These are phyloP conservation scores for Calycina herbarum DNA, from an alignment of 2,329 filamentous ascomycete genomes.

Conservation along the genomic window DNA sequence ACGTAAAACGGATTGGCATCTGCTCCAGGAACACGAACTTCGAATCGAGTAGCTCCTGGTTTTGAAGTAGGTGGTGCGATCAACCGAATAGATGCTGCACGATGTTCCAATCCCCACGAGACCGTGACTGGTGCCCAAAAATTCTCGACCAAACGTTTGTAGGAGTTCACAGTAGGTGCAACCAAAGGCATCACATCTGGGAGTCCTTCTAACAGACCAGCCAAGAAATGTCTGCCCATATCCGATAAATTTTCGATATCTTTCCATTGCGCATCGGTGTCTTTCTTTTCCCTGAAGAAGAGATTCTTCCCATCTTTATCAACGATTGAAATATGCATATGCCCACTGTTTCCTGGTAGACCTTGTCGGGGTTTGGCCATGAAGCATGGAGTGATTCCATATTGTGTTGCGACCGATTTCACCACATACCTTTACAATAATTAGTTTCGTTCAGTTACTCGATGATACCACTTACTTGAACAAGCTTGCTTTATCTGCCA, in stretches of 20 bases:
- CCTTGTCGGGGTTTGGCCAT: conserved; percentile 97
- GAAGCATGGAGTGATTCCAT: conserved; percentile 94
- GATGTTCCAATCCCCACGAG: conserved; percentile 94
- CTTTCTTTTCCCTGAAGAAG: conserved; percentile 70
- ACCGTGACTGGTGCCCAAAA: conserved; percentile 99
- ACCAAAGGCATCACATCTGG: conserved; percentile 95
- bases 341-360: conserved; percentile 90
- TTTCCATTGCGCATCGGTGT: conserved; percentile 68
- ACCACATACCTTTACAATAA: conserved; percentile 67
- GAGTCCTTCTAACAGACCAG: conserved; percentile 82
- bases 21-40: conserved; percentile 90
- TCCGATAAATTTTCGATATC: conserved; percentile 84
- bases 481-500: conserved; percentile 87
- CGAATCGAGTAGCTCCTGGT: conserved; percentile 83
- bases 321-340: conserved; percentile 90
- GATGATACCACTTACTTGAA: conserved; percentile 68
- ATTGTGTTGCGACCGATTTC: conserved; percentile 82
- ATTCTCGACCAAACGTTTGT: conserved; percentile 97
- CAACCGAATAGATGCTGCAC: conserved; percentile 84
- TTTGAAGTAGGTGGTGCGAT: conserved; percentile 87
- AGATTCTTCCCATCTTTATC: conserved; percentile 81
- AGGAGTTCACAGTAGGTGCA: conserved; percentile 94
- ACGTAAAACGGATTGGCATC: conserved; percentile 90
- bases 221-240: conserved; percentile 87
- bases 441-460: conserved; percentile 9